Base-by-base conservation (phyloP, 2,329 filamentous ascomycete genomes). In the Fusarium annulatum region DNA sequence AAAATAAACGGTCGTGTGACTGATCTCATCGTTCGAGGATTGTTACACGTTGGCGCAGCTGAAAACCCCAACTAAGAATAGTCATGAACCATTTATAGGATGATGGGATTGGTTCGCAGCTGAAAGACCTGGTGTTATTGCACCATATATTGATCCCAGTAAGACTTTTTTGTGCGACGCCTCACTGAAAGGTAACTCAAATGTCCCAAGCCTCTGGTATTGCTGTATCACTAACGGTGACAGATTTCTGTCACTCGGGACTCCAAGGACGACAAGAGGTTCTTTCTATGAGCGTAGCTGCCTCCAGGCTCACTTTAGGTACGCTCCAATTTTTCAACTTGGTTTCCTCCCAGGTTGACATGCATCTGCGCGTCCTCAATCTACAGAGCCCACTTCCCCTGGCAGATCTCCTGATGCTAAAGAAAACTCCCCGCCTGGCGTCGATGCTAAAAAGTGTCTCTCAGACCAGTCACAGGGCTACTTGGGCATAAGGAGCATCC, bases 311-410 rank as follows among this genome's bases (percentile, higher is more conserved):
- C n/a, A 15, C n/a, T 38, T 26, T 23, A 23, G 10, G n/a, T 11
- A 39, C 19, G 19, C 53, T 21, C 16, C n/a, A 57, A n/a, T 34
- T 48, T 10, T 49, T 36, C 33, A 7, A 49, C 28, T 38, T 46
- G 36, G 19, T 7, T 18, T 61, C 14, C 36, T 33, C 34, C 51
- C 30, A 71, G 70, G 71, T 67, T 73, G 70, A 61, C 48, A 56
- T 30, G 23, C 42, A 39, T 19, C 66, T 57, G 64, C 71, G 71
- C 71, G 71, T 67, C 71, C 67, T 61, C 60, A 73, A 71, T 73
- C 59, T 73, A 58, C 49, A 67, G 64, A 57, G 59, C 45, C 71
- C 71, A 73, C 71, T 71, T 71, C 71, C 62, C 71, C 67, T 71
- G 49, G 66, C 69, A 73, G 56, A 62, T 73, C 69, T 61, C 60